phyloP scores from a whole-genome alignment of 225 moss, liverwort and hornwort species.

The Asterella californica region DNA sequence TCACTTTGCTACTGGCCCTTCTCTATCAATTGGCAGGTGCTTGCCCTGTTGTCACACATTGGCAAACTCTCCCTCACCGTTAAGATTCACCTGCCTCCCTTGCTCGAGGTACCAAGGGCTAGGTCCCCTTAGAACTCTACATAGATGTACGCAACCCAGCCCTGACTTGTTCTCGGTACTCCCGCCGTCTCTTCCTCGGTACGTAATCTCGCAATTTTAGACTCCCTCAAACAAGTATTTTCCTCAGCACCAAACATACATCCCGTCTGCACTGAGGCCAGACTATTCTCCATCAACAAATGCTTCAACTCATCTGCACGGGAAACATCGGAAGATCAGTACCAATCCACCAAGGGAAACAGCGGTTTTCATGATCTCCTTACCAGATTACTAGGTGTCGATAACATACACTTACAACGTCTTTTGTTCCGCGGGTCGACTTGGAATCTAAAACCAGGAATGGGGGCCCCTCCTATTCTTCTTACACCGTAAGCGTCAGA shows the following conservation, averaged over 20 bases:
- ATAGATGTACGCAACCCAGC: slow-evolving; percentile 5
- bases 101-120: slow-evolving; percentile 1
- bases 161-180: not conserved
- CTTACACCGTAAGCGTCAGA: too few relatives aligned
- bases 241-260: slow-evolving; percentile 2
- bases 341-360: not conserved
- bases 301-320: slow-evolving; percentile 30
- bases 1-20: slow-evolving; percentile 1
- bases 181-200: not conserved
- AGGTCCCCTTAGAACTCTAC: slow-evolving; percentile 14
- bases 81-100: slow-evolving; percentile 14
- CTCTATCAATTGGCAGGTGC: slow-evolving; percentile 18
- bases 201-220: not conserved
- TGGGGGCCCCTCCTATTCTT: too few relatives aligned
- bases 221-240: not conserved
- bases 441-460: not conserved
- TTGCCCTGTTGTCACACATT: slow-evolving; percentile 6
- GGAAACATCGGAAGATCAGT: not conserved
- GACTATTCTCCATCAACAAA: slow-evolving; percentile 29
- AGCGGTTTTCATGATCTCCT: not conserved
- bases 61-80: slow-evolving; percentile 2
- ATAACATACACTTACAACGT: too few relatives aligned
- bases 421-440: not conserved
- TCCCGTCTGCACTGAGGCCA: slow-evolving; percentile 12
- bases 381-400: not conserved